Evolutionary conservation across 2,329 filamentous ascomycete species (phyloP).

Genomic region (Mycosphaerella sp.): DNA sequence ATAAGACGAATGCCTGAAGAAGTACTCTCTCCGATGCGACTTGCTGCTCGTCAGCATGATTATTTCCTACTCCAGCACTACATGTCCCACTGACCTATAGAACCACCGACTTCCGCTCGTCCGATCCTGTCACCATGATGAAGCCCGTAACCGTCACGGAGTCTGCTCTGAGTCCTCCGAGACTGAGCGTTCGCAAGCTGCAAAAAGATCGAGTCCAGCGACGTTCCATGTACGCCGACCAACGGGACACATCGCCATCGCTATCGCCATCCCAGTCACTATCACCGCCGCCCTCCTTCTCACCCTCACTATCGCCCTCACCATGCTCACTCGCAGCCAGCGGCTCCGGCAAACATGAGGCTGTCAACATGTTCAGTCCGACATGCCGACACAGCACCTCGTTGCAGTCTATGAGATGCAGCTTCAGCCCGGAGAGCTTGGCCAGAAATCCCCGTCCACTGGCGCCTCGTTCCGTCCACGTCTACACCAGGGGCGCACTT

Average conservation of each 20-base stretch:
- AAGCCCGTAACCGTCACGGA: slow-evolving; percentile 1
- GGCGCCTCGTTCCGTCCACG: slow-evolving; percentile 11
- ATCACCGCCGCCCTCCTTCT: too few relatives aligned
- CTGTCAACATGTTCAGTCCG: background rate
- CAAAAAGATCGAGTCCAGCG: background rate
- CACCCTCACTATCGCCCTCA: too few relatives aligned
- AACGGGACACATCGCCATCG: background rate
- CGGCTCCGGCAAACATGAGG: background rate
- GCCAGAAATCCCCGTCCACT: background rate
- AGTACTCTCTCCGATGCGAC: background rate
- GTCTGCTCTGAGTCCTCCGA: background rate
- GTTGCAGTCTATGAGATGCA: slow-evolving; percentile 1
- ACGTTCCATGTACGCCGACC: background rate
- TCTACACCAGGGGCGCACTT: slow-evolving; percentile 22
- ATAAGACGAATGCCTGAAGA: background rate
- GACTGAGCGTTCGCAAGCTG: background rate
- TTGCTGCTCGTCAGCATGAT: background rate
- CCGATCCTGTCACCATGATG: background rate
- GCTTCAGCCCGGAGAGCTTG: slow-evolving; percentile 2
- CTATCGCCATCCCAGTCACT: too few relatives aligned
- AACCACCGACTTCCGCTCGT: background rate
- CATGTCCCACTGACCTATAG: background rate
- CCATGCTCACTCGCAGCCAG: too few relatives aligned
- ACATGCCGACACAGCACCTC: background rate
- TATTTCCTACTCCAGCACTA: background rate